phyloP scores from a whole-genome alignment of 441 rosid species.

The Syzygium syzygioides region DNA sequence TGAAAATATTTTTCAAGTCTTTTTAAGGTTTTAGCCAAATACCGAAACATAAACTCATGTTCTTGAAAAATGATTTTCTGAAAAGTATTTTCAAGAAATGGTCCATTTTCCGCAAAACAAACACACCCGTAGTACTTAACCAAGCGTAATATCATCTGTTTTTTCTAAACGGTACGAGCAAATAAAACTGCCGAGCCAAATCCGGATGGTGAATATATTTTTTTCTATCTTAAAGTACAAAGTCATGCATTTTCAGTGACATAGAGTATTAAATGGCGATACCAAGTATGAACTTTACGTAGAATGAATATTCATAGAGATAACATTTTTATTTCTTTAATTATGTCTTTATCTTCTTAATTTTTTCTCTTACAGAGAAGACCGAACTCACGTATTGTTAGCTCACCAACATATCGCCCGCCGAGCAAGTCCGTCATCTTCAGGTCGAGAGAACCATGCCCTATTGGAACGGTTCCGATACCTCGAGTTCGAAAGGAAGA shows the following conservation, averaged over 20 bases:
- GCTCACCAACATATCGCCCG: not conserved
- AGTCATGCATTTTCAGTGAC: not conserved
- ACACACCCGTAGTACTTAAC: no score
- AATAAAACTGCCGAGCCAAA: not conserved
- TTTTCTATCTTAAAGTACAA: not conserved
- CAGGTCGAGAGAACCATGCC: not conserved
- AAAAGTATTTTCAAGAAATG: no score
- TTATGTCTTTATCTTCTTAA: not conserved
- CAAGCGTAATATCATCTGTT: not conserved
- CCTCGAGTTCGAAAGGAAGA: not conserved
- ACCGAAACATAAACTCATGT: no score
- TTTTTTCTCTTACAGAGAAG: not conserved
- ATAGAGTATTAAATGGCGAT: not conserved
- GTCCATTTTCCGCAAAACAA: no score
- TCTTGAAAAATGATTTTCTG: no score
- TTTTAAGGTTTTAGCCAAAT: no score
- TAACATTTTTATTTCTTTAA: not conserved
- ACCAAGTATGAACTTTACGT: not conserved
- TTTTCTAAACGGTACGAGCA: not conserved
- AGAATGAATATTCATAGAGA: not conserved
- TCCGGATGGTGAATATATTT: not conserved
- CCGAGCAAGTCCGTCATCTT: not conserved
- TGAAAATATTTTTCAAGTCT: no score
- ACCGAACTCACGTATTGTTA: not conserved
- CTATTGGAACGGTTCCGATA: not conserved